phyloP scores from a whole-genome alignment of 768 basidiomycete species.

The Boletus eberwhitei region DNA sequence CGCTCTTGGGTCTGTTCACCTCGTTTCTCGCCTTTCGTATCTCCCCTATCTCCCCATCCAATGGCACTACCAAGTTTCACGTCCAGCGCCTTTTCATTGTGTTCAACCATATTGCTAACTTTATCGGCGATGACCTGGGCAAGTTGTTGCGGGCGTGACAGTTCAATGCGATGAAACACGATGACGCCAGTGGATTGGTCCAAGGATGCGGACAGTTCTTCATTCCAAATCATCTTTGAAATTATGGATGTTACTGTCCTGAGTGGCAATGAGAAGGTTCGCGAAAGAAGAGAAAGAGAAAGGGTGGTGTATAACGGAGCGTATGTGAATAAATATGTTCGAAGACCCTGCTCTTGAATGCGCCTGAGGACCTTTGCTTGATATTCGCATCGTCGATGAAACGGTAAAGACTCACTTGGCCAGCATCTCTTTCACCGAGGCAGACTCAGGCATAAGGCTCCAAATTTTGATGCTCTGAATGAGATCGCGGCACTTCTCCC shows the following conservation, averaged over 20 bases:
- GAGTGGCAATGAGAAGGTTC: constrained; percentile 81
- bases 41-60: constrained; percentile 51
- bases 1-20: constrained; percentile 78
- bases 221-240: constrained; percentile 98
- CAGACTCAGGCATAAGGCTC: constrained; percentile 90
- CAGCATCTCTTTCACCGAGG: constrained; percentile 90
- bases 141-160: constrained; percentile 86
- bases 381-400: neutral
- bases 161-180: constrained; percentile 90
- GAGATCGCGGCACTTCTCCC: constrained; percentile 93
- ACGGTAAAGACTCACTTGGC: constrained; percentile 58
- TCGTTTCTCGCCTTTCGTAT: constrained; percentile 68
- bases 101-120: constrained; percentile 79
- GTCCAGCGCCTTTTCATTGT: constrained; percentile 89
- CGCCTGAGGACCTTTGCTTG: constrained; percentile 51
- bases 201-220: constrained; percentile 88
- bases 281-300: constrained; percentile 81
- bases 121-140: constrained; percentile 87
- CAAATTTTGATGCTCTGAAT: constrained; percentile 97
- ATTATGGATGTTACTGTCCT: constrained; percentile 79
- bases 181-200: constrained; percentile 90
- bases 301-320: constrained; percentile 90
- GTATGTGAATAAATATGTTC: constrained; percentile 96
- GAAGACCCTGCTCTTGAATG: constrained; percentile 95
- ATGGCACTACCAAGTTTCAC: constrained; percentile 68